Evolutionary conservation across 1,284 basidiomycete genomes (phyloP).

Genomic region (Schizophyllum commune): DNA sequence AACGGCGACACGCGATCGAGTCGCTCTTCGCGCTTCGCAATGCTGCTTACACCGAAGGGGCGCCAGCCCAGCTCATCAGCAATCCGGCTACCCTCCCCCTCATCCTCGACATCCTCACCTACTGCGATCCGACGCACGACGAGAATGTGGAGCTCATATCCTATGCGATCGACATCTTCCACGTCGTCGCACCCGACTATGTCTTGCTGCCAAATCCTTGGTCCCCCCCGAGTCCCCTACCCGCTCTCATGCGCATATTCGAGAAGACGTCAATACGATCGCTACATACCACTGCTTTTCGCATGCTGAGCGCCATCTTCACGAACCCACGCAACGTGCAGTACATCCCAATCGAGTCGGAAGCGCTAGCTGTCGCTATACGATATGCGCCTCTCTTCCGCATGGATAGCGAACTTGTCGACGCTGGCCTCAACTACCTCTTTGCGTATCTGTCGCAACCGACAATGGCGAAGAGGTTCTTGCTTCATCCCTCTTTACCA

Average conservation of each 20-base stretch:
- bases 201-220: slow-evolving; percentile 27
- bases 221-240: slow-evolving; percentile 34
- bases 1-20: slow-evolving; percentile 62
- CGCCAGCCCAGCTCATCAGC: slow-evolving; percentile 49
- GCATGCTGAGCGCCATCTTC: slow-evolving; percentile 51
- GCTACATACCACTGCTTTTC: slow-evolving; percentile 58
- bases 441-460: slow-evolving; percentile 71
- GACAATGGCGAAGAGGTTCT: slow-evolving; percentile 68
- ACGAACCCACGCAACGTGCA: slow-evolving; percentile 51
- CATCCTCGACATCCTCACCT: slow-evolving; percentile 48
- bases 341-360: slow-evolving; percentile 45
- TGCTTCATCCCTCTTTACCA: slow-evolving; percentile 61
- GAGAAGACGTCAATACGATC: slow-evolving; percentile 59
- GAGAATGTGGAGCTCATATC: slow-evolving; percentile 62
- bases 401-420: slow-evolving; percentile 57
- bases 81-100: slow-evolving; percentile 54
- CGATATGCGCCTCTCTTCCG: slow-evolving; percentile 65
- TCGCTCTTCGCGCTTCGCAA: slow-evolving; percentile 74
- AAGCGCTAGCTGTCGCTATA: slow-evolving; percentile 52
- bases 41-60: slow-evolving; percentile 58
- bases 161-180: slow-evolving; percentile 60
- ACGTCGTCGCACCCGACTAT: slow-evolving; percentile 38
- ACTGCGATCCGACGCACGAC: slow-evolving; percentile 48
- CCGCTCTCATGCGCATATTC: slow-evolving; percentile 44
- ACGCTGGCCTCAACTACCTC: slow-evolving; percentile 66